Base-by-base conservation (phyloP, 495 filamentous ascomycete species). In the Endocarpon pusillum region DNA sequence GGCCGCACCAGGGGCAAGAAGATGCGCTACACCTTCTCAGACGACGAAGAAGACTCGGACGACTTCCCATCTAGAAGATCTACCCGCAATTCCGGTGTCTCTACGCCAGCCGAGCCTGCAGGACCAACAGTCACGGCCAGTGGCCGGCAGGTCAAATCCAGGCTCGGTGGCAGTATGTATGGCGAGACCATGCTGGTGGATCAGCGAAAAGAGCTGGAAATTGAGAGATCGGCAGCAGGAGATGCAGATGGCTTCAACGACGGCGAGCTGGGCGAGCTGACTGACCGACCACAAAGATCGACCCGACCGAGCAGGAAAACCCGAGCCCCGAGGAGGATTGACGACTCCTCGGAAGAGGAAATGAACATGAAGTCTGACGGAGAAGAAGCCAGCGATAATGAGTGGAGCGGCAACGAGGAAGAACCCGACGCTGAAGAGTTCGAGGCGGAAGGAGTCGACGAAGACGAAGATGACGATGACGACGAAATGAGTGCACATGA, bases 1-100 rank as follows among this genome's bases (percentile, higher is more conserved):
- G 91, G 91, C 23, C 82, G 89, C 27, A 96, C 91, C 0, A 71
- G 89, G 34, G 89, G 89, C 25, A 96, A 96, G 58, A 77, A 85
- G 28, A 77, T 93, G 54, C 91, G 81, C 49, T 97, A 96, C 42
- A 94, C 85, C 0, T 96, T 80, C 49, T 93, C 84, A 0, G 84
- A 93, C 26, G 85, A 93, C 24, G 83, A 91, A 44, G 77, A 76
- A 14, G 75, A 79, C 22, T 81, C 80, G 2, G 74, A 71, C 17
- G 61, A 69, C 15, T 53, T 59, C 3, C 59, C 66, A 11, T 68
- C 59, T 19, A 71, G 82, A 34, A 70, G 80, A 23, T 93, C 85
- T 1, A 72, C 71, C 8, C 68, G 85, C 14, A 76, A 80, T 45
- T 82, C 82, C 2, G 67, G 73, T 3, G 63, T 73, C 14, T 69